phyloP scores from a whole-genome alignment of 345 rosid species.

The Ceriops zippeliana region DNA sequence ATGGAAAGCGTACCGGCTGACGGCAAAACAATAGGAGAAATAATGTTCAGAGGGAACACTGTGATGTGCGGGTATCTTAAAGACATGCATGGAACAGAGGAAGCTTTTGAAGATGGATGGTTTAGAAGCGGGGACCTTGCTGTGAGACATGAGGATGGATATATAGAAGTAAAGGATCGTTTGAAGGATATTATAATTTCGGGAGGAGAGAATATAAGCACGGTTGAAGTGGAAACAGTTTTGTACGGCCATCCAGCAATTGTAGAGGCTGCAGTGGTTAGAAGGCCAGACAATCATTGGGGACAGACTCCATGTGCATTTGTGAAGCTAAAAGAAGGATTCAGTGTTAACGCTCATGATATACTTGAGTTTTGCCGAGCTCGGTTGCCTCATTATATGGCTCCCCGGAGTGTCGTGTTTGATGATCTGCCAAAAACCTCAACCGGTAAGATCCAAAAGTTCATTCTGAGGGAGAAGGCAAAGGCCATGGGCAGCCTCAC shows the following conservation, averaged over 20 bases:
- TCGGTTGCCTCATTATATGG: constrained; percentile 23
- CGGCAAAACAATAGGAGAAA: constrained; percentile 59
- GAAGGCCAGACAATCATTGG: constrained; percentile 69
- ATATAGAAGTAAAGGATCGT: constrained; percentile 72
- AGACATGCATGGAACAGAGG: constrained; percentile 51
- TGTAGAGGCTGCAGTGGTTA: constrained; percentile 77
- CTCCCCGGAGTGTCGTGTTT: constrained; percentile 23
- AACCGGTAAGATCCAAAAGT: constrained; percentile 28
- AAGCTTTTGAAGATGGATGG: constrained; percentile 73
- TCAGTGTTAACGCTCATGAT: constrained; percentile 8
- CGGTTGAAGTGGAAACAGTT: constrained; percentile 58
- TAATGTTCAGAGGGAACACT: constrained; percentile 69
- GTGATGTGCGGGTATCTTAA: constrained; percentile 76
- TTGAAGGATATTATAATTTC: constrained; percentile 67
- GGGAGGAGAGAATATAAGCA: constrained; percentile 79
- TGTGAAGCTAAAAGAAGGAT: constrained; percentile 61
- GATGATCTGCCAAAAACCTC: constrained; percentile 29
- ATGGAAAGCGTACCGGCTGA: constrained; percentile 55
- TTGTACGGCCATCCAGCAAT: constrained; percentile 59
- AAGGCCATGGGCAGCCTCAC: constrained; percentile 47
- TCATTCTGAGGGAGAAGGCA: constrained; percentile 24
- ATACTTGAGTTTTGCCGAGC: constrained; percentile 17
- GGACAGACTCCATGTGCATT: constrained; percentile 90
- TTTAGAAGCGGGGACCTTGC: constrained; percentile 71
- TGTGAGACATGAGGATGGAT: constrained; percentile 66